These are phyloP conservation scores for Heteromeles arbutifolia DNA, from an alignment of 306 rosid species.

Conservation along the genomic window DNA sequence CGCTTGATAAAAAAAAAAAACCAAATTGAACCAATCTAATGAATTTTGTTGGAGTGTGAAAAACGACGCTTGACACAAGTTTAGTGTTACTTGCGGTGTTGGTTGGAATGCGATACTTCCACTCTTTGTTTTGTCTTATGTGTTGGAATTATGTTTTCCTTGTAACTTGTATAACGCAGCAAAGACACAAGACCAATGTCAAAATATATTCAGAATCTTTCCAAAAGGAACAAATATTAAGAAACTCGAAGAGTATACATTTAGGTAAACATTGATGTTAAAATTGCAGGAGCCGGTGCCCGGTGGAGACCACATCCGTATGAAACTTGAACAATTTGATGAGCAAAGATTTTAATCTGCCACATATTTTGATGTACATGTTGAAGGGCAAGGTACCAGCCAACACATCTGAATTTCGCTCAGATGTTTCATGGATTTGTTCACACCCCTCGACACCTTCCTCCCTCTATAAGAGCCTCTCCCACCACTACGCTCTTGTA, in stretches of 20 bases:
- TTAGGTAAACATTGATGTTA: neutral
- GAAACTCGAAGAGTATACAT: neutral
- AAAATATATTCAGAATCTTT: neutral
- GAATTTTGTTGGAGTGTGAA: neutral
- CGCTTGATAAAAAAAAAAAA: too few species aligned
- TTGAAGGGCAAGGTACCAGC: neutral
- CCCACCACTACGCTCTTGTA: neutral
- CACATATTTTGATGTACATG: neutral
- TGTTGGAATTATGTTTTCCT: neutral
- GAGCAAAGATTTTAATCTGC: neutral
- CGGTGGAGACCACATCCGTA: neutral
- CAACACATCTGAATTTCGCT: neutral
- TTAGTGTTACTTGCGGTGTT: neutral
- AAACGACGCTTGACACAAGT: neutral
- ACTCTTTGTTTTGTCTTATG: neutral
- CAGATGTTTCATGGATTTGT: neutral
- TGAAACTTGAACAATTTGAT: neutral
- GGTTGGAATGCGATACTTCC: neutral
- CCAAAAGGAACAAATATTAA: too few species aligned
- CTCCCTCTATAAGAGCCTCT: neutral
- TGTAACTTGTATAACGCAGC: neutral
- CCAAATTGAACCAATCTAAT: neutral
- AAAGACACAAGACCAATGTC: neutral
- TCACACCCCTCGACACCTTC: neutral
- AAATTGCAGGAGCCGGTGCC: neutral